Conservation (phyloP, 2,329 filamentous ascomycete genomes). For the Aspergillus sp. region DNA sequence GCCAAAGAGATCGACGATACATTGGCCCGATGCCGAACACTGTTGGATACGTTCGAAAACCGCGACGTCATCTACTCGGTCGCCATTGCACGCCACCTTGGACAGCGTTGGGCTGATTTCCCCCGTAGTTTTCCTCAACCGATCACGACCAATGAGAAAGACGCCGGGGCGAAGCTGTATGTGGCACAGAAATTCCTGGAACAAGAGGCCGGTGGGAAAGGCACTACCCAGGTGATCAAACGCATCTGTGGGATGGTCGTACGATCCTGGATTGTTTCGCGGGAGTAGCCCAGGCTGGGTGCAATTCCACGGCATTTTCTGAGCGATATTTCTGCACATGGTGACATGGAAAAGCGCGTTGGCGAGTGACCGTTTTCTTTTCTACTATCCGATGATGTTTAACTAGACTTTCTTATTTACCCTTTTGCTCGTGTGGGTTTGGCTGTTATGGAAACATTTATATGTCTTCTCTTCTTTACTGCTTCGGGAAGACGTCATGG, state of each 20-base stretch:
- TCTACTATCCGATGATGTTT: conserved; percentile 16
- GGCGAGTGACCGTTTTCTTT: conserved; percentile 13
- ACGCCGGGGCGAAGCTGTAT: conserved; percentile 64
- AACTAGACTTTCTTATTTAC: conserved; percentile 16
- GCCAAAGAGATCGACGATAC: conserved; percentile 64
- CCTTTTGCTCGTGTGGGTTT: neutral
- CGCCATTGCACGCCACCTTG: conserved; percentile 73
- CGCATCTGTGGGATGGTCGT: conserved; percentile 67
- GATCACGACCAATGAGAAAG: conserved; percentile 64
- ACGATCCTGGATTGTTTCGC: conserved; percentile 53
- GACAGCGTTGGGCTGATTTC: conserved; percentile 62
- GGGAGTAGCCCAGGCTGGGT: conserved; percentile 25
- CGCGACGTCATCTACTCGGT: conserved; percentile 89
- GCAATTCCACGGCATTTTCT: conserved; percentile 9
- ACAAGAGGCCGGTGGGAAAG: conserved; percentile 64
- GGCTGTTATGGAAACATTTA: conserved; percentile 4
- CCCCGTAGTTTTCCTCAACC: conserved; percentile 56
- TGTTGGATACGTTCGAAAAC: conserved; percentile 79
- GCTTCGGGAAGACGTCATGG: conserved; percentile 13
- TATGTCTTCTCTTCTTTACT: conserved; percentile 11
- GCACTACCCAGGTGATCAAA: conserved; percentile 71
- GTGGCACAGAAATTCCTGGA: conserved; percentile 70
- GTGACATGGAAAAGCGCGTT: conserved; percentile 20
- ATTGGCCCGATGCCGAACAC: conserved; percentile 63
- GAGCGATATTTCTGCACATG: conserved; percentile 13